Evolutionary conservation across 305 asterid genomes (phyloP), one percentile per base, ranked within the genome.

Genomic region (Fraxinus floribunda): DNA sequence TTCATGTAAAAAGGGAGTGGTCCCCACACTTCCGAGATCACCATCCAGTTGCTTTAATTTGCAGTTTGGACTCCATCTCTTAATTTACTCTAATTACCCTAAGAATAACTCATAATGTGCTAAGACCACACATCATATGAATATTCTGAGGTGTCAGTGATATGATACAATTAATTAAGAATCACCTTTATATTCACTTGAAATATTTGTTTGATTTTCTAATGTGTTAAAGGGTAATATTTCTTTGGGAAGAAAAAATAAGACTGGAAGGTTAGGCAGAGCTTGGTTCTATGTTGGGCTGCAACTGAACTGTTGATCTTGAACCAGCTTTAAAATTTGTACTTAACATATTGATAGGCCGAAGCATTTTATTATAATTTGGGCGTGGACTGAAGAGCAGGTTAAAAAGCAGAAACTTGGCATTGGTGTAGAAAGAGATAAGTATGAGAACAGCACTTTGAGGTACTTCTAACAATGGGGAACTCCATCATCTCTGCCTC

Each of bases 101-200:
- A 52, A 55, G 83, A 30, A 57, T 16, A 16, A 20, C 52, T 18
- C 70, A 36, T 74, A 18, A 30, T 78, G 1, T n/a, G 29, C 75
- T 7, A 76, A 36, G 18, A 71, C 44, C 62, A 68, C 49, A 78
- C 75, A 73, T 18, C 39, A 5, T 3, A 57, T 82, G 46, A 55
- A 34, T 75, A 76, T 55, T 22, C 68, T 78, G 82, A 60, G 81
- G 71, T 46, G 44, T 80, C 60, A 80, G 77, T 81, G 62, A 64
- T 64, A 64, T 64, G 72, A 24, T 64, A 10, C 35, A 64, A 64
- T 22, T 22, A 64, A 24, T 64, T 10, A 64, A 64, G 73, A 64
- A 64, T 64, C 29, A 3, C 73, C 73, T 64, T 64, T 24, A 2
- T 24, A 24, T 62, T 10, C 64, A 22, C 34, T 24, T 64, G 32